These are phyloP conservation scores for Microstegium vimineum DNA, from an alignment of 176 grass and related monocot genomes.

Conservation along the genomic window DNA sequence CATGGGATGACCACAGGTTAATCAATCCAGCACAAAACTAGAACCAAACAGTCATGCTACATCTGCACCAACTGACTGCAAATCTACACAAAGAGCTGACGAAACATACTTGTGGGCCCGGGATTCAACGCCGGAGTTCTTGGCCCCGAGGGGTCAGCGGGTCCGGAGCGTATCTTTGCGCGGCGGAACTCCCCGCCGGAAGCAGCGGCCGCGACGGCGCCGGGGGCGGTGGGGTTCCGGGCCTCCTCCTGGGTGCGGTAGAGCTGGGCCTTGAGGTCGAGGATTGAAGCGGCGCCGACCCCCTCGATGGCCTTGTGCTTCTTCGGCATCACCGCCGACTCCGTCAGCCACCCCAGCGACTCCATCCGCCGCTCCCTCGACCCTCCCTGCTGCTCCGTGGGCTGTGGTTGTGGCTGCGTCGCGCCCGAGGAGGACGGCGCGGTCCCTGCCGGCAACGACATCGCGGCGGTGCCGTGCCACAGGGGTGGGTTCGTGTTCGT, in stretches of 20 bases:
- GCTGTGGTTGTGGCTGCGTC: background rate
- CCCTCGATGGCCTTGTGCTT: constrained; percentile 97
- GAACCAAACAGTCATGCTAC: background rate
- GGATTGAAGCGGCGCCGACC: constrained; percentile 82
- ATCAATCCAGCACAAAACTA: background rate
- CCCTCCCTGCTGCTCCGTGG: constrained; percentile 2
- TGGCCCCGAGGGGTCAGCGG: constrained; percentile 53
- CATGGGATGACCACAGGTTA: background rate
- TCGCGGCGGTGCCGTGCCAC: constrained; percentile 3
- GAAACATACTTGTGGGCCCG: constrained; percentile 18
- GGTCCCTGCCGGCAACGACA: constrained; percentile 31
- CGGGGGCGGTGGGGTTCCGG: constrained; percentile 50
- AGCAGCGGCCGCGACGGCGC: constrained; percentile 19
- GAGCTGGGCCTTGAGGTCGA: constrained; percentile 93
- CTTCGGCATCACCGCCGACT: constrained; percentile 94
- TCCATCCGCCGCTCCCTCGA: constrained; percentile 57
- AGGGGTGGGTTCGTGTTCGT: background rate
- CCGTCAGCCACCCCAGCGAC: constrained; percentile 96
- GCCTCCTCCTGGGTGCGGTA: constrained; percentile 85
- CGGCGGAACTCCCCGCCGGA: constrained; percentile 57
- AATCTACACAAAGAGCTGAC: background rate
- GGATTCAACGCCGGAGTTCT: constrained; percentile 75
- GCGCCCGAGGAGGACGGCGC: background rate
- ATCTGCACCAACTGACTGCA: background rate
- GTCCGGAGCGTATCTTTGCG: constrained; percentile 49